A percentile compares a stretch with the other conserved stretches of the same genome.
Evolutionary conservation across 768 basidiomycete species (phyloP).

Genomic region (Nevesoporus exiguus): DNA sequence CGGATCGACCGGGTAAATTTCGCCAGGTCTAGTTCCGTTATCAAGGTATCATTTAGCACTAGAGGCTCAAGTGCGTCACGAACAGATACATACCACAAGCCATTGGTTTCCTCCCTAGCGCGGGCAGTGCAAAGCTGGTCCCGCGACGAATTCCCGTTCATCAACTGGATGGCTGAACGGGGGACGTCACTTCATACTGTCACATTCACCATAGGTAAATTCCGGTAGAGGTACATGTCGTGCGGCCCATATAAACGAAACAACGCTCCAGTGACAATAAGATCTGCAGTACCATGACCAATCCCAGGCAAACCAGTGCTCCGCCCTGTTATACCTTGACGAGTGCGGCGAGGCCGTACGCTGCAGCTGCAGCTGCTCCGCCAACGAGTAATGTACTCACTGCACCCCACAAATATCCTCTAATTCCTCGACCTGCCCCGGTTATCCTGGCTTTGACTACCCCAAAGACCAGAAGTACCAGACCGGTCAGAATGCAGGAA

Average conservation of each 20-base stretch:
- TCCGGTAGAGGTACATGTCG: not conserved
- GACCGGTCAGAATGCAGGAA: constrained; percentile 76
- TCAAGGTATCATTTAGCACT: too few relatives aligned
- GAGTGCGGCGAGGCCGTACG: constrained; percentile 54
- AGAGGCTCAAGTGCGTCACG: too few relatives aligned
- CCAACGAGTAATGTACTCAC: constrained; percentile 86
- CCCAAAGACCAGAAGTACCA: constrained; percentile 87
- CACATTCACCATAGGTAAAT: not conserved
- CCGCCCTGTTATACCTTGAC: constrained; percentile 35
- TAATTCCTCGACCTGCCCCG: constrained; percentile 62
- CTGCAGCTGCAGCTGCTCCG: constrained; percentile 80
- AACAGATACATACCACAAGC: too few relatives aligned
- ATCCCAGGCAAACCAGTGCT: not conserved
- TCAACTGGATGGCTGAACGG: too few relatives aligned
- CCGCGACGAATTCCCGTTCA: too few relatives aligned
- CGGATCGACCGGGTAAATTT: too few relatives aligned
- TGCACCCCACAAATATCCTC: constrained; percentile 84
- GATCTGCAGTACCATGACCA: not conserved
- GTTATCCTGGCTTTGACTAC: constrained; percentile 86
- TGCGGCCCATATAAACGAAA: not conserved
- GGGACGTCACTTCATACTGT: too few relatives aligned
- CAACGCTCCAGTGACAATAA: constrained; percentile 2
- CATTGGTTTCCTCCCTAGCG: too few relatives aligned
- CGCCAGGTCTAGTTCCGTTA: not conserved
- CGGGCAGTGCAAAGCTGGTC: too few relatives aligned